Base-by-base conservation (phyloP, 495 filamentous ascomycete species). In the Lineolata rhizophorae region DNA sequence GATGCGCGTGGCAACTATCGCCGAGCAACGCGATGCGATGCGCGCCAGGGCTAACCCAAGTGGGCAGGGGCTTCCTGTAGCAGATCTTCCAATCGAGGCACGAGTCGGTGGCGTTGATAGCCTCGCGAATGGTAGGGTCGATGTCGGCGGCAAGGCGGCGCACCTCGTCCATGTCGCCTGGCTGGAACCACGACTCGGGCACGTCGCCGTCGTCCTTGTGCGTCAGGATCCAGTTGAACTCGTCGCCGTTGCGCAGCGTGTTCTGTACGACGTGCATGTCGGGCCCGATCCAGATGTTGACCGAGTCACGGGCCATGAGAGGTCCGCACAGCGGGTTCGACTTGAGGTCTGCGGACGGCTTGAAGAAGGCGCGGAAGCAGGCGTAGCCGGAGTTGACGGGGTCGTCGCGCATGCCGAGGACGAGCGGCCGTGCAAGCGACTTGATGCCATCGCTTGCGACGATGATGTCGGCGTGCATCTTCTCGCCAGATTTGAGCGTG, bases 181-280 rank as follows among this genome's bases (percentile, higher is more conserved):
- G 64, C 18, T 68, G 62, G 30, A 62, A 64, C 70, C 70, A 76
- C 20, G 60, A 64, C 46, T 76, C 70, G 32, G 70, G 65, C 28
- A 69, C 69, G 39, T 70, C 62, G 42, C 58, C 54, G 33, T 64
- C 56, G 34, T 70, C 65, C 2, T 60, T 61, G 40, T 76, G 72
- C 5, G 72, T 77, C 20, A 72, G 64, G n/a, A 76, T 72, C 72
- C 71, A 78, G 38, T 67, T 72, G 27, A 75, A 68, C 37, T 77
- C 71, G 16, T 54, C 54, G 1, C 72, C 70, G 31, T 60, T 58
- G 51, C 72, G 72, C 44, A 72, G 60, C 5, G 58, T 64, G 5
- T 59, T 62, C 20, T 64, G 66, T 29, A 75, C 56, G 46, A 74
- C 70, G 48, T 75, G 70, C 17, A 74, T 62, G 31, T 75, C 66